Conservation (phyloP, 176 grass and related monocot genomes). For the Themeda triandra region DNA sequence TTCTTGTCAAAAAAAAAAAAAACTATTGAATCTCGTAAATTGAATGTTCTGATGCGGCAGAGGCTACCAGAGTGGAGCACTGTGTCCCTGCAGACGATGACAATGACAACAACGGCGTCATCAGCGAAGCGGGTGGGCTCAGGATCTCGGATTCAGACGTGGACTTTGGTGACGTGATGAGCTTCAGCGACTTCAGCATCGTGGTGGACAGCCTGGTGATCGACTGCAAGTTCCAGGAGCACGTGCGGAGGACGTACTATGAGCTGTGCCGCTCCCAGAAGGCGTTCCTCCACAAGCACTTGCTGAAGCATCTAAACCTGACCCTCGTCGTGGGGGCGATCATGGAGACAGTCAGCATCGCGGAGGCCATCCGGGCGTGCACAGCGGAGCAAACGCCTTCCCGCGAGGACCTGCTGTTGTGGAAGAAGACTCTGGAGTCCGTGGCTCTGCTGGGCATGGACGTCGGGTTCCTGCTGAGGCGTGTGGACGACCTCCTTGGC, state of each 20-base stretch:
- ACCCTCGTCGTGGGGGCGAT: constrained; percentile 33
- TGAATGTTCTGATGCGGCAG: not conserved
- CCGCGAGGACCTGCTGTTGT: constrained; percentile 12
- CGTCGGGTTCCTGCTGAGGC: constrained; percentile 23
- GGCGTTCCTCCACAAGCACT: constrained; percentile 32
- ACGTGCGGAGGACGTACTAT: constrained; percentile 30
- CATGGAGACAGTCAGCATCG: constrained; percentile 40
- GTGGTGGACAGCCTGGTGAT: constrained; percentile 26
- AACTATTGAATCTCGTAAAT: constrained; percentile 8
- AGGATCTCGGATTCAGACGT: constrained; percentile 24
- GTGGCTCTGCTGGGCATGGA: constrained; percentile 43
- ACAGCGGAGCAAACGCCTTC: not conserved
- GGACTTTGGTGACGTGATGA: not conserved
- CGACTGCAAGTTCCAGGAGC: constrained; percentile 26
- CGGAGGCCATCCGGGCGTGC: constrained; percentile 32
- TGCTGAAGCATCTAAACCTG: constrained; percentile 32
- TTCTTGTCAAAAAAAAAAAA: too few species aligned
- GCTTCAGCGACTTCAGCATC: constrained; percentile 37
- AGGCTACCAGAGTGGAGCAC: not conserved
- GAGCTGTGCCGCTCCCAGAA: constrained; percentile 40
- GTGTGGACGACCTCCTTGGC: not conserved
- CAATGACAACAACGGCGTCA: not conserved
- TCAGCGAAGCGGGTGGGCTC: constrained; percentile 11
- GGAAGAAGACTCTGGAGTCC: constrained; percentile 45
- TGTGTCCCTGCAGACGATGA: not conserved